Evolutionary conservation across 75 land plant species (phyloP), one percentile per base, ranked within the genome.

Genomic region (Selaginella moellendorffii): DNA sequence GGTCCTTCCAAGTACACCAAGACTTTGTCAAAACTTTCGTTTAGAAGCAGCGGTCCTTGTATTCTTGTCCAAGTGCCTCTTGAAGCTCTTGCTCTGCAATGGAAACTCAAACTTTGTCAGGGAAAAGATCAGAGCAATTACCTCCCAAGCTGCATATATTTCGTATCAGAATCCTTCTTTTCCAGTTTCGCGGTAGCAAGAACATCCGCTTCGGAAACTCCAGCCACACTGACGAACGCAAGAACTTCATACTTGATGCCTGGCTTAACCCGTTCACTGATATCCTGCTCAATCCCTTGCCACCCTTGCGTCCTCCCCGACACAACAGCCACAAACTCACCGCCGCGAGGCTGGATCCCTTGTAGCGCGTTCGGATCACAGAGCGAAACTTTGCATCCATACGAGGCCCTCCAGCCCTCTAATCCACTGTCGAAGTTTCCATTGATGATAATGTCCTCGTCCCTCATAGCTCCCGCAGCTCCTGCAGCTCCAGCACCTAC

Each of bases 221-320:
- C 88, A 28, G 58, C 69, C 17, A 87, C 73, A 36, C 82, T 69
- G 26, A 87, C 84, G 56, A 30, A 54, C 52, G 80, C 86, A 52
- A 67, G 69, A 30, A 87, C 82, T 26, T 51, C 27, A 46, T 85
- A 88, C 10, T 66, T 72, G 18, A 61, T 29, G 27, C 76, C 78
- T 0, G 64, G 63, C 1, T 76, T 70, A 51, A 91, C 31, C 54
- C 71, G 70, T 1, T 27, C 56, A 0, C 84, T 82, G 68, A 91
- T 81, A 51, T 81, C 85, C 54, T 91, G 97, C 29, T 87, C 97
- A 58, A 87, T 62, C 20, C 93, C 93, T 61, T 89, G 93, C 97
- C 97, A 91, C 58, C 60, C 30, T 30, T 82, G 66, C 9, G 66
- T 87, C 1, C 87, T 71, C 42, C 80, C 68, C 36, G 81, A 69